Evolutionary conservation across 225 moss, liverwort and hornwort genomes (phyloP), one percentile per base, ranked within the genome.

Genomic region (Thuidium tamariscinum): DNA sequence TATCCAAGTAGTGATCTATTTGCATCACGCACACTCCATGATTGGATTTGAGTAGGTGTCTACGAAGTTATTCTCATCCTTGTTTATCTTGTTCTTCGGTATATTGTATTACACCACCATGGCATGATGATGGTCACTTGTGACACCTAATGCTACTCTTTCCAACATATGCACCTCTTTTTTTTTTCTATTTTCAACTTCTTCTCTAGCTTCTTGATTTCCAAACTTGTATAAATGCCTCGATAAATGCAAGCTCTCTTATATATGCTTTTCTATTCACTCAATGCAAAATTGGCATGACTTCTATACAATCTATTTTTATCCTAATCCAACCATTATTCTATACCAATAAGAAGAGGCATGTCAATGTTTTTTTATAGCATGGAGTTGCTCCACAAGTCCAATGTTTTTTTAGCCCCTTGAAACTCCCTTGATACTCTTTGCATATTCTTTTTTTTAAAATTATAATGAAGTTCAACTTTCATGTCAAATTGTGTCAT

Each of bases 91-190:
- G 32, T 91, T 76, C 78, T 85, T 87, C 55, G 89, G 91, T 29
- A 70, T 91, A 83, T 67, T 93, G 14, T 57, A 76, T 16, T 85
- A 90, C 88, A 93, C 93, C 90, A 87, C 77, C 91, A 93, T 6
- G 91, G 91, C 55, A 90, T 93, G 91, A 91, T 93, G 93, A 93
- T 93, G 91, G 93, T 93, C n/a, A n/a, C n/a, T n/a, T n/a, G n/a
- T n/a, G n/a, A n/a, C n/a, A n/a, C n/a, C n/a, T n/a, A 93, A 93
- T 37, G 76, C 87, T 46, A 88, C 88, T 64, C 90, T 93, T 29
- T 91, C 93, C 39, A 87, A 85, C 74, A 93, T 93, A 42, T 72
- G 82, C 63, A 90, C 91, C 18, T 79, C 88, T 2, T 93, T 93
- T 34, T 93, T 93, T 83, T 93, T 91, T 23, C 87, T 90, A 44